These are phyloP conservation scores for Penicillium aurantiogriseum DNA, from an alignment of 2,329 filamentous ascomycete genomes.

Conservation along the genomic window DNA sequence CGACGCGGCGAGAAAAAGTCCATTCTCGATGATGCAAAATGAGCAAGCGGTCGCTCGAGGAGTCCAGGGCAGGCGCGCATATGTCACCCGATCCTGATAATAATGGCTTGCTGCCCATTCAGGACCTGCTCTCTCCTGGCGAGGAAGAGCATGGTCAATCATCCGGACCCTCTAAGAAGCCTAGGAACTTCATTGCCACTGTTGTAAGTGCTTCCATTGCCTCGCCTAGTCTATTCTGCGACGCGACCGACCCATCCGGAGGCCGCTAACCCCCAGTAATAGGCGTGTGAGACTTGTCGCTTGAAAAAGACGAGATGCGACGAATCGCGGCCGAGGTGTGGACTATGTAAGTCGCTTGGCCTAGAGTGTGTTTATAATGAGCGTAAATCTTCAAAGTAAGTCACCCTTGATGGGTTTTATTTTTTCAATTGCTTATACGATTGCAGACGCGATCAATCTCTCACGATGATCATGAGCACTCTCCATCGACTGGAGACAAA, in stretches of 20 bases:
- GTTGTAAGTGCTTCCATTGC: conserved; percentile 27
- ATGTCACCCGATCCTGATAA: conserved; percentile 26
- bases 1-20: not conserved
- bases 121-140: conserved; percentile 37
- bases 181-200: conserved; percentile 42
- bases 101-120: conserved; percentile 32
- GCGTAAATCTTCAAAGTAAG: conserved; percentile 53
- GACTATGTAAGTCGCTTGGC: conserved; percentile 51
- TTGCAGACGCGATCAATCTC: conserved; percentile 52
- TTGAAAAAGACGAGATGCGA: conserved; percentile 57
- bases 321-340: conserved; percentile 53
- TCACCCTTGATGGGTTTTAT: not conserved
- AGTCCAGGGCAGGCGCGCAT: conserved; percentile 25
- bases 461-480: conserved; percentile 56
- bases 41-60: conserved; percentile 39
- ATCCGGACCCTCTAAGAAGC: conserved; percentile 31
- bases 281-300: conserved; percentile 56
- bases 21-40: conserved; percentile 33
- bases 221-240: not conserved
- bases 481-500: conserved; percentile 54
- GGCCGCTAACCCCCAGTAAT: conserved; percentile 2
- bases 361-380: conserved; percentile 54
- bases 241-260: not conserved
- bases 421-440: conserved; percentile 5
- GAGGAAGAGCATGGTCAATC: conserved; percentile 30